These are phyloP conservation scores for Diplocarpon mali DNA, from an alignment of 2,329 filamentous ascomycete species.

Conservation along the genomic window DNA sequence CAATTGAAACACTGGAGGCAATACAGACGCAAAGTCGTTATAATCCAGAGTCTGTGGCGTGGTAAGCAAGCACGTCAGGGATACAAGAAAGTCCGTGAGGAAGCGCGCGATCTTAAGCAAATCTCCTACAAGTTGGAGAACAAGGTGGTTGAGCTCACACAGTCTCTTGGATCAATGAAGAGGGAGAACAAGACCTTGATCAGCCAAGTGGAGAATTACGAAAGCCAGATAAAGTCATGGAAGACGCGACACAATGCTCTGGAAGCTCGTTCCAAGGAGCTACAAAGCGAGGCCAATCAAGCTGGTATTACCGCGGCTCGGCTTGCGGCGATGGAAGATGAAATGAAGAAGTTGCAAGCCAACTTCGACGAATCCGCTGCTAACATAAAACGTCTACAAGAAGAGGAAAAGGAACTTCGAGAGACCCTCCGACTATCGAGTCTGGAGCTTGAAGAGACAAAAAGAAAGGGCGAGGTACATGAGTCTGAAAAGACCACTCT, in stretches of 20 bases:
- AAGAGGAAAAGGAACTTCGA: constrained; percentile 78
- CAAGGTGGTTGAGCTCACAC: constrained; percentile 97
- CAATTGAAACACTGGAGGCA: constrained; percentile 74
- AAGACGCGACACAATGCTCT: constrained; percentile 83
- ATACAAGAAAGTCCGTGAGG: constrained; percentile 88
- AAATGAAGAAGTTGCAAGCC: constrained; percentile 83
- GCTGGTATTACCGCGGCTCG: constrained; percentile 90
- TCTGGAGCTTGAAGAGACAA: constrained; percentile 69
- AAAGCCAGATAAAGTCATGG: constrained; percentile 92
- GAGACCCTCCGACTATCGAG: constrained; percentile 73
- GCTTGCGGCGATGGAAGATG: constrained; percentile 82
- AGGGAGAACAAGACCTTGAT: constrained; percentile 84
- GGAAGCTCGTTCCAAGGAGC: constrained; percentile 81
- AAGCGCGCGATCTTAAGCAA: constrained; percentile 96
- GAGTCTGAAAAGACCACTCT: constrained; percentile 80
- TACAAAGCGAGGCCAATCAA: constrained; percentile 94
- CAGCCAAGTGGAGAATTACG: constrained; percentile 88
- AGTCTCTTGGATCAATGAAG: constrained; percentile 85
- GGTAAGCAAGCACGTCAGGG: constrained; percentile 67
- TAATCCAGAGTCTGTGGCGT: constrained; percentile 89
- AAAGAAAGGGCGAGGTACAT: constrained; percentile 60
- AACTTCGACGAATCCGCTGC: constrained; percentile 83
- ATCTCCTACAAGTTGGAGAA: constrained; percentile 99
- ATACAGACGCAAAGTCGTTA: constrained; percentile 78
- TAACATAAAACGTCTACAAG: constrained; percentile 88